Percentiles rank a stretch among this genome's conserved stretches.
Conservation (phyloP, 2,329 filamentous ascomycete species). For the Pseudonectria foliicola region DNA sequence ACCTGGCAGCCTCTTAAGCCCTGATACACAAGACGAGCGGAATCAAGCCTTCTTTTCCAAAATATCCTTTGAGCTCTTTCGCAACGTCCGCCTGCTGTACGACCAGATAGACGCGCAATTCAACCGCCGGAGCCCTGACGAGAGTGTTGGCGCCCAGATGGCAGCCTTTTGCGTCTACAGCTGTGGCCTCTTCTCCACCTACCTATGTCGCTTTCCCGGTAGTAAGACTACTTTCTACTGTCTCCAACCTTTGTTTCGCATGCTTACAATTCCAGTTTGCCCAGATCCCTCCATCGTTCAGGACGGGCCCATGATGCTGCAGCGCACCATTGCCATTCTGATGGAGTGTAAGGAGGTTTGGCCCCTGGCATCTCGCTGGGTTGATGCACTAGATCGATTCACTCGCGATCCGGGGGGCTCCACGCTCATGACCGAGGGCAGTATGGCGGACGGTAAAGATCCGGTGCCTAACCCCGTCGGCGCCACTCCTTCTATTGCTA, state of each 20-base stretch:
- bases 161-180: conserved; percentile 48
- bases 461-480: conserved; percentile 20
- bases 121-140: conserved; percentile 36
- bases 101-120: conserved; percentile 47
- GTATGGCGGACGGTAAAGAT: conserved; percentile 43
- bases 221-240: conserved; percentile 27
- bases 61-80: conserved; percentile 41
- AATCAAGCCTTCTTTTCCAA: conserved; percentile 33
- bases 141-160: conserved; percentile 47
- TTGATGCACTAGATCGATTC: conserved; percentile 42
- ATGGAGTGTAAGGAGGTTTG: conserved; percentile 43
- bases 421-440: conserved; percentile 34
- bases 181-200: conserved; percentile 46
- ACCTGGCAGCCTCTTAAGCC: conserved; percentile 34
- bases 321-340: conserved; percentile 37
- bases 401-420: conserved; percentile 35
- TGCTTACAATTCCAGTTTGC: conserved; percentile 30
- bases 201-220: conserved; percentile 44
- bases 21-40: conserved; percentile 31
- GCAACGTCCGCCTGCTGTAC: conserved; percentile 40
- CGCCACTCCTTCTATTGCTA: conserved; percentile 4
- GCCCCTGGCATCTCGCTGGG: conserved; percentile 47
- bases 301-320: conserved; percentile 39
- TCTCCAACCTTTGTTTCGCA: not conserved
- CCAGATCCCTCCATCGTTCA: conserved; percentile 32